Base-by-base conservation (phyloP, 768 basidiomycete genomes). In the Exidia glandulosa region DNA sequence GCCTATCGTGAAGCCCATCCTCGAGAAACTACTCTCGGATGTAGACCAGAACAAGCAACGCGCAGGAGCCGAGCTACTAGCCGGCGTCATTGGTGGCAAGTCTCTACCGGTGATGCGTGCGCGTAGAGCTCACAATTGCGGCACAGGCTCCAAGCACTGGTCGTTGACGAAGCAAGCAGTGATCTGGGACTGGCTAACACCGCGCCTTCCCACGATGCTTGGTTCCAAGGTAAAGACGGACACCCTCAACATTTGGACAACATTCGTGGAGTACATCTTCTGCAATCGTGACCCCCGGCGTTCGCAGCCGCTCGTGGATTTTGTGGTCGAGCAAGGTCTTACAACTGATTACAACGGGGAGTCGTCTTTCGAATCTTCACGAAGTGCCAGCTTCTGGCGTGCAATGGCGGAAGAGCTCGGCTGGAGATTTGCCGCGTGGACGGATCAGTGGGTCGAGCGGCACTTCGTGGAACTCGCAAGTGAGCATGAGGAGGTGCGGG, bases 41-140 rank as follows among this genome's bases (percentile, higher is more conserved):
- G 82, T 86, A 62, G 84, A 89, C 63, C 86, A 90, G 61, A 87
- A 94, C 72, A 90, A 92, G 73, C 91, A 91, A 68, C 79, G 93
- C 32, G 91, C 89, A 2, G 85, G 89, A 9, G 90, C 90, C 3
- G 93, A 96, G 70, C 76, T 94, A 57, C 69, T 93, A 7, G 88
- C 87, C 2, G 87, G 87, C 29, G 62, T 88, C n/a, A 69, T 88
- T 27, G 79, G 80, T 63, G 87, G 86, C 81, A 66, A 57, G 68
- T 23, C 50, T 37, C 36, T 9, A 23, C 14, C 23, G 13, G 10
- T 50, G 48, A 12, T 19, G 36, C 36, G 36, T n/a, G n/a, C n/a
- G n/a, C n/a, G 36, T 57, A 3, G 30, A 60, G 62, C 2, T 9
- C 41, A 41, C 41, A 1, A 19, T 54, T 29, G 57, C 29, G 30